Evolutionary conservation across 2,329 filamentous ascomycete species (phyloP).

Genomic region (Didymella pinodella): DNA sequence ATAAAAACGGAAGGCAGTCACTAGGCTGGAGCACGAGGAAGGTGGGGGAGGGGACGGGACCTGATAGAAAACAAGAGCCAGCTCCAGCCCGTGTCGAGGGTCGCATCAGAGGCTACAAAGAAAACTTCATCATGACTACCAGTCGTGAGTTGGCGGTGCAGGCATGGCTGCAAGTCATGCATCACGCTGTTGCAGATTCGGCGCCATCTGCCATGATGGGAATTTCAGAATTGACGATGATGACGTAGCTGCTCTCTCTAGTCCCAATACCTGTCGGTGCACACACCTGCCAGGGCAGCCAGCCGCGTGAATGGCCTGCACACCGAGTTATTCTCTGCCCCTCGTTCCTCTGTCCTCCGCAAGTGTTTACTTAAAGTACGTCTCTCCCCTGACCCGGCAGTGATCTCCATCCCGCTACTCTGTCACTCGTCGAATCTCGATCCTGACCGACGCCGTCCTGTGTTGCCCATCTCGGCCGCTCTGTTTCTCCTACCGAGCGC

Average conservation of each 20-base stretch:
- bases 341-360: conserved; percentile 24
- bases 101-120: background rate
- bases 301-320: conserved; percentile 13
- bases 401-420: conserved; percentile 36
- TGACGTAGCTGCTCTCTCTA: conserved; percentile 15
- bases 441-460: conserved; percentile 24
- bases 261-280: conserved; percentile 15
- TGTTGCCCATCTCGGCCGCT: conserved; percentile 29
- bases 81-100: background rate
- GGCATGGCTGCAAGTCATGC: conserved; percentile 6
- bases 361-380: conserved; percentile 22
- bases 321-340: conserved; percentile 21
- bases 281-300: conserved; percentile 18
- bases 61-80: background rate
- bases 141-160: conserved; percentile 18
- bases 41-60: conserved; percentile 8
- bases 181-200: conserved; percentile 18
- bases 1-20: conserved; percentile 2
- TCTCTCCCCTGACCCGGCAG: conserved; percentile 34
- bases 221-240: conserved; percentile 16
- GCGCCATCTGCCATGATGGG: conserved; percentile 13
- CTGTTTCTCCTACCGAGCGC: conserved; percentile 31
- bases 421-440: conserved; percentile 30
- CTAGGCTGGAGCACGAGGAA: conserved; percentile 9
- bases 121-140: conserved; percentile 13